Conservation (phyloP, 192 early-diverging fungal species). For the Rhizophagus clarus region DNA sequence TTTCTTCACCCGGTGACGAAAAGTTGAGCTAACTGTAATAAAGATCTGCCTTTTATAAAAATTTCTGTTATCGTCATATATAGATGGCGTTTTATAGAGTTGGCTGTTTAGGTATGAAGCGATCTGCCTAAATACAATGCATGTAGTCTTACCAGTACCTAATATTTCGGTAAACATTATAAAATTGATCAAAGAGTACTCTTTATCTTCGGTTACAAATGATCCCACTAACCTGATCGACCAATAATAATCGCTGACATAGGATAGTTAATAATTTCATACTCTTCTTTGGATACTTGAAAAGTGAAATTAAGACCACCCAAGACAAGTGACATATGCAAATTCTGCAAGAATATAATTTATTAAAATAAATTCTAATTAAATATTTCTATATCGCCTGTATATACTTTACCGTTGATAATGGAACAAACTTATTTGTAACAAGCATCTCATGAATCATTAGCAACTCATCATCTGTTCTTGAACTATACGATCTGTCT, state of each 20-base stretch:
- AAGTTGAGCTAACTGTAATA: slow-evolving; percentile 14
- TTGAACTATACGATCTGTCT: neutral
- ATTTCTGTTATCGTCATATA: neutral
- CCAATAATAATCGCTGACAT: slow-evolving; percentile 23
- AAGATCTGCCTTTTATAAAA: slow-evolving; percentile 27
- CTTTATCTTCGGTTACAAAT: no score
- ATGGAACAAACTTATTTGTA: slow-evolving; percentile 29
- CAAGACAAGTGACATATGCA: slow-evolving; percentile 9
- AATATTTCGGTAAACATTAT: neutral
- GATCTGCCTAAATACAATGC: neutral
- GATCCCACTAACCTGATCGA: slow-evolving; percentile 14
- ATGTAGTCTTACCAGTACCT: slow-evolving; percentile 22
- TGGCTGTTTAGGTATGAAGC: slow-evolving; percentile 12
- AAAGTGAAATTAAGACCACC: slow-evolving; percentile 22
- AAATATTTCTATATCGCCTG: neutral
- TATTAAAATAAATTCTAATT: neutral
- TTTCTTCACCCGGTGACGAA: slow-evolving; percentile 16
- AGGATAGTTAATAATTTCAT: slow-evolving; percentile 20
- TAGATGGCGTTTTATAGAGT: neutral
- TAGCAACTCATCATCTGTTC: slow-evolving; percentile 15
- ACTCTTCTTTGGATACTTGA: slow-evolving; percentile 18
- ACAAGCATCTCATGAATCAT: slow-evolving; percentile 21
- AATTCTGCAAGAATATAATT: neutral
- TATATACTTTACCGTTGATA: slow-evolving; percentile 26
- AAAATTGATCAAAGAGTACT: no score